Evolutionary conservation across 768 basidiomycete species (phyloP).

Genomic region (Hirschioporus abietinus): DNA sequence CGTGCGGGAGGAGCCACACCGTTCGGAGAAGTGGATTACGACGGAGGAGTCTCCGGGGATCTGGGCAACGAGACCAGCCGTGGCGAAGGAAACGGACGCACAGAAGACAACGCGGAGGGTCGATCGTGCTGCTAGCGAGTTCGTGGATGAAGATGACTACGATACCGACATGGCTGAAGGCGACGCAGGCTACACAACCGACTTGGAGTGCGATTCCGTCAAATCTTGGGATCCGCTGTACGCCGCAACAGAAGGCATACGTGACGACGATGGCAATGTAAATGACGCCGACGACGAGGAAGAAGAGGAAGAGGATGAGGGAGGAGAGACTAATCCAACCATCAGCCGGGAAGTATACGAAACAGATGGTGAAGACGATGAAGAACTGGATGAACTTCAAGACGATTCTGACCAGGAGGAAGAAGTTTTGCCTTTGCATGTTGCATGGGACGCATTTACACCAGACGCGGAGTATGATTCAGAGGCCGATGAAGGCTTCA

Average conservation of each 20-base stretch:
- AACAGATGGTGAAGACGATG: no score
- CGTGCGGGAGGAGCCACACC: conserved; percentile 27
- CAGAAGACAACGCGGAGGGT: conserved; percentile 16
- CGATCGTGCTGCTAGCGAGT: conserved; percentile 8
- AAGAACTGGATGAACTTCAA: no score
- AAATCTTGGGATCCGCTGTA: no score
- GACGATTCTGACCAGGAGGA: not conserved
- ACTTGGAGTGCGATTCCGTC: no score
- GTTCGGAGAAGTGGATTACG: conserved; percentile 29
- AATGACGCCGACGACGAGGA: not conserved
- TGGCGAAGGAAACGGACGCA: conserved; percentile 8
- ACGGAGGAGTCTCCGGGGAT: conserved; percentile 23
- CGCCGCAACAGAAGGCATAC: no score
- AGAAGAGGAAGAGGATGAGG: conserved; percentile 2
- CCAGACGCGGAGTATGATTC: not conserved
- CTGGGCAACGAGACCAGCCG: conserved; percentile 27
- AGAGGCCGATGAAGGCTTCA: not conserved
- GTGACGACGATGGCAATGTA: no score
- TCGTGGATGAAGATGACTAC: conserved; percentile 6
- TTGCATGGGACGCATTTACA: not conserved
- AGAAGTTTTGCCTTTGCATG: not conserved
- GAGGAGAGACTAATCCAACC: not conserved
- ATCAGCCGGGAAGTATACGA: no score
- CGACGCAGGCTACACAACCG: no score
- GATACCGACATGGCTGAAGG: not conserved